Conservation (phyloP, 176 grass and related monocot species). For the Raddia guianensis region DNA sequence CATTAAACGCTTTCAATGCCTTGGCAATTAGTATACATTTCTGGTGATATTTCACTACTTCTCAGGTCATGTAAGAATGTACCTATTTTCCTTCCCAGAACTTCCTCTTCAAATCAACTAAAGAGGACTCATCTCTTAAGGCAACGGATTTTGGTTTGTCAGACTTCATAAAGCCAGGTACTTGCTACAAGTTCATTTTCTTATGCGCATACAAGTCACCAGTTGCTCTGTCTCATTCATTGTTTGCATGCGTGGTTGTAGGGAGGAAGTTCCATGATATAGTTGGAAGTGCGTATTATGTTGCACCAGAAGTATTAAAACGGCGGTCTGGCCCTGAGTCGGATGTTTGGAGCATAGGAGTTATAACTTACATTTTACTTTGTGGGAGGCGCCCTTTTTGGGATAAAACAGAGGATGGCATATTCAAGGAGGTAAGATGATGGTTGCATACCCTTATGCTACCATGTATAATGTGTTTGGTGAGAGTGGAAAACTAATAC, state of each 20-base stretch:
- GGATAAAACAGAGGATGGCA: constrained; percentile 97
- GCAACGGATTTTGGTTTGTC: constrained; percentile 99
- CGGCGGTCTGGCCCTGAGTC: constrained; percentile 87
- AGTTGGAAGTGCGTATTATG: constrained; percentile 99
- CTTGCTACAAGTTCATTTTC: constrained; percentile 12
- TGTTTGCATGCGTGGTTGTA: constrained; percentile 47
- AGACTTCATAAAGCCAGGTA: constrained; percentile 93
- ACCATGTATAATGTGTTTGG: not conserved
- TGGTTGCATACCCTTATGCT: constrained; percentile 21
- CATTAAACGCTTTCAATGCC: constrained; percentile 27
- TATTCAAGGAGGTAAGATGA: constrained; percentile 93
- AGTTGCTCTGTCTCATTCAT: constrained; percentile 24
- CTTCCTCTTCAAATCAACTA: constrained; percentile 95
- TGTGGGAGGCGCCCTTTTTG: constrained; percentile 98
- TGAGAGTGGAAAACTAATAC: no score
- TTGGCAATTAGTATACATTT: constrained; percentile 40
- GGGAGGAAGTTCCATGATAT: constrained; percentile 90
- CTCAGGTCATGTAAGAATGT: constrained; percentile 58
- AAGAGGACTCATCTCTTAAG: constrained; percentile 79
- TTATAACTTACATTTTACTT: constrained; percentile 98
- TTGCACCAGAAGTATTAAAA: constrained; percentile 96
- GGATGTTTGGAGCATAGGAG: constrained; percentile 99
- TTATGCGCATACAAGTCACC: constrained; percentile 12
- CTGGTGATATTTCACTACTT: constrained; percentile 58
- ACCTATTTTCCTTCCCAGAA: constrained; percentile 83